Base-by-base conservation (phyloP, 257 asterid species). In the Handroanthus guayacan region DNA sequence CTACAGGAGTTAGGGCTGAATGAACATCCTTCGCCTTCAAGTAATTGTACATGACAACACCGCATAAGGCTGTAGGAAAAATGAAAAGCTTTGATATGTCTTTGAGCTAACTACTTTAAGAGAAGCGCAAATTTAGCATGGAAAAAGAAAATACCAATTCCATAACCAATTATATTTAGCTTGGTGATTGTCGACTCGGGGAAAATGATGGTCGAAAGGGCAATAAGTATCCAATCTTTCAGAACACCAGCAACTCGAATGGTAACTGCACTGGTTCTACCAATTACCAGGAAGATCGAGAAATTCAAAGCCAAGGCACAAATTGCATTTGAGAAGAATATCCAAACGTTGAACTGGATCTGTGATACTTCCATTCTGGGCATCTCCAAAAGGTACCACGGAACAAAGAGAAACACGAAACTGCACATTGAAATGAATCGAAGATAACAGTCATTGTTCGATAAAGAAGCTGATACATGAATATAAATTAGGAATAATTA, bases 201-300 rank as follows among this genome's bases (percentile, higher is more conserved):
- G 81, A 96, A 96, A 48, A 96, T 82, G 72, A 96, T 78, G 37
- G 98, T 93, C 17, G 99, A 96, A 69, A 96, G 91, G 67, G 99
- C 90, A 77, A 96, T 93, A 52, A 96, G 91, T 65, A 96, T 96
- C 99, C 99, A 96, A 85, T 96, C 99, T 80, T 96, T 96, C 36
- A 93, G 80, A 74, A 96, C 99, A 5, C 99, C 98, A 65, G 99
- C 98, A 51, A 96, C 99, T 70, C 99, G 89, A 62, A 96, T 84
- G 34, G 99, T 96, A 77, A 96, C 98, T 39, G 99, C 99, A 71
- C 99, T 90, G 18, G 99, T 96, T 93, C 99, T 90, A 83, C 98
- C 99, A 63, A 93, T 90, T 37, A 89, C 99, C 75, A 91, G 83
- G 84, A 96, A 93, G 79, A 96, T 93, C 69, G 98, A 93, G 88